Conservation (phyloP, 2,329 filamentous ascomycete species). For the Alternaria conjuncta region DNA sequence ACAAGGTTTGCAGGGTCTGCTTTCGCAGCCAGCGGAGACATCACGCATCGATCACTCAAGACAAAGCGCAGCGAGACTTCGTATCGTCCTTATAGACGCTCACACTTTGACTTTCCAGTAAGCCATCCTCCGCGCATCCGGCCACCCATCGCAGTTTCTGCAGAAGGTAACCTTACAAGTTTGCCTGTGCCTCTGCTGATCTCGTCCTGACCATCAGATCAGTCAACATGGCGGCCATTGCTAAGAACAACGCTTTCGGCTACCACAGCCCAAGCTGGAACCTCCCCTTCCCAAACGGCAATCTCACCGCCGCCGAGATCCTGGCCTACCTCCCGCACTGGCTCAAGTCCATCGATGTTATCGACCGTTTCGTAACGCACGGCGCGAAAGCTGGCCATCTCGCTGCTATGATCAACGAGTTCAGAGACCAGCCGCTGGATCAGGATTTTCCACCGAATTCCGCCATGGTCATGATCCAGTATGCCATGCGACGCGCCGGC, state of each 20-base stretch:
- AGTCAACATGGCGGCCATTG: constrained; percentile 12
- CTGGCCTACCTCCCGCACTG: constrained; percentile 33
- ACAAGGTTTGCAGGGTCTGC: neutral
- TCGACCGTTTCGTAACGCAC: constrained; percentile 30
- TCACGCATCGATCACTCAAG: neutral
- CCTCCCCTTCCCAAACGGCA: constrained; percentile 29
- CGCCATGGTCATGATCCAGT: constrained; percentile 26
- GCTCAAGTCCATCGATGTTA: constrained; percentile 33
- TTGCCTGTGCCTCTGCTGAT: neutral
- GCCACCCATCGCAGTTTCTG: neutral
- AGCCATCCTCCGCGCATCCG: neutral
- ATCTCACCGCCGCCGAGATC: constrained; percentile 36
- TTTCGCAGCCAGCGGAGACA: neutral
- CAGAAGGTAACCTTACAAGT: neutral
- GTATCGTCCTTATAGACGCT: neutral
- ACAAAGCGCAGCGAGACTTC: neutral
- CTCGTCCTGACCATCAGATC: neutral
- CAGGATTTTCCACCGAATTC: constrained; percentile 16
- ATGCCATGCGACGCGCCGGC: constrained; percentile 27
- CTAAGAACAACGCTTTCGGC: constrained; percentile 33
- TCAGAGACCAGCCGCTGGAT: constrained; percentile 10
- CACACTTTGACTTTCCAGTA: neutral
- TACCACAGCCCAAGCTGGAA: constrained; percentile 25
- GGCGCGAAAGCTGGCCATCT: constrained; percentile 19
- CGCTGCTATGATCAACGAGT: constrained; percentile 23